Base-by-base conservation (phyloP, 208 protist species). In the Acanthamoeba lugdunensis region DNA sequence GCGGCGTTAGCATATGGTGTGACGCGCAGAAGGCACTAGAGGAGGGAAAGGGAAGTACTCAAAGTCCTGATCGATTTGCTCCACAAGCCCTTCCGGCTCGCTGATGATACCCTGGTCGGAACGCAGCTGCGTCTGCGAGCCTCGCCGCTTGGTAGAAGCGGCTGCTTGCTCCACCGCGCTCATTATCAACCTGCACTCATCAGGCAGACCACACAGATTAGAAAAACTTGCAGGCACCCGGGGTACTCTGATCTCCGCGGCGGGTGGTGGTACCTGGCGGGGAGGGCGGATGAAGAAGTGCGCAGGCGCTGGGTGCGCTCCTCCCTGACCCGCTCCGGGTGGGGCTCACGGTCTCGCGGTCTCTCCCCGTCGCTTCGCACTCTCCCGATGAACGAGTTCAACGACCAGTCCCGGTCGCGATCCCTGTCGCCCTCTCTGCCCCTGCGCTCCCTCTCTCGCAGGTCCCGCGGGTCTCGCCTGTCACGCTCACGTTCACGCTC, bases 351-450 rank as follows among this genome's bases (percentile, higher is more conserved):
- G 61, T 79, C 71, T 4, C 71, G 71, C 37, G 71, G 9, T 23
- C 71, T 79, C 37, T 79, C 71, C 28, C 28, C 25, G 67, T 79
- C 71, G 16, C 28, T 33, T 21, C 71, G 25, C 14, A 79, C 71
- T 48, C 71, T 33, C 6, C 71, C 71, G 41, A 79, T 79, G 71
- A 79, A 79, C 28, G 71, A 79, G 28, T 28, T 79, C 16, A 79
- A 28, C 30, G 71, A 21, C 28, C 69, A 2, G 69, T 79, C 69
- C 16, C 37, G 8, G 45, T 48, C 45, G 45, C 45, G 45, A 48
- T 48, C 45, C 45, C 45, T 48, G 67, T 37, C 67, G 13, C 67
- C 28, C 67, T 73, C 67, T n/a, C 67, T 73, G 28, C 67, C 67
- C 37, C 37, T 41, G 2, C 71, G 28, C 28, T 79, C 71, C 37